These are phyloP conservation scores for Solanum chacoense DNA, from an alignment of 305 asterid genomes.

Conservation along the genomic window DNA sequence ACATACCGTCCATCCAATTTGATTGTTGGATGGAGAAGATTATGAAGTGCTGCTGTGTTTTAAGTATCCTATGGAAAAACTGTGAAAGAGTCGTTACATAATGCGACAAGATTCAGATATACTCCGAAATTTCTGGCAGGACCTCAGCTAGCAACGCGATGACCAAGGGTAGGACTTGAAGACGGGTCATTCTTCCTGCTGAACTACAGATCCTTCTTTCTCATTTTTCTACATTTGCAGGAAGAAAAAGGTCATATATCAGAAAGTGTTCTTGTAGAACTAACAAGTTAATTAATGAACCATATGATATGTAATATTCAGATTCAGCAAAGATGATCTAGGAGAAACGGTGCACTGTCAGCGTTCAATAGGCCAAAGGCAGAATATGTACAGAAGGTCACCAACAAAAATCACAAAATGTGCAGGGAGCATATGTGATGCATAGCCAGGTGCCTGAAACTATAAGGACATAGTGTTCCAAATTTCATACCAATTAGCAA, in stretches of 20 bases:
- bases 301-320: neutral
- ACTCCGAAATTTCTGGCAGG: neutral
- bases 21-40: neutral
- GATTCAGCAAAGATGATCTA: neutral
- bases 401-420: neutral
- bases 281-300: neutral
- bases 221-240: conserved; percentile 37
- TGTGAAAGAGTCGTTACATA: neutral
- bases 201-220: conserved; percentile 18
- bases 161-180: neutral
- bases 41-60: neutral
- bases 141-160: neutral
- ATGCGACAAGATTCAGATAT: neutral
- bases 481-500: neutral
- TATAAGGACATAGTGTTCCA: neutral
- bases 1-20: neutral
- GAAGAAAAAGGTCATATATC: conserved; percentile 8
- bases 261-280: neutral
- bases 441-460: neutral
- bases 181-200: conserved; percentile 14
- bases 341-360: neutral
- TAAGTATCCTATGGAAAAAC: neutral
- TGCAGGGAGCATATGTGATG: neutral
- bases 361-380: neutral
- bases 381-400: neutral